A percentile compares a stretch with the other conserved stretches of the same genome.
These are phyloP conservation scores for Exophiala alcalophila DNA, from an alignment of 2,329 filamentous ascomycete species.

Conservation along the genomic window DNA sequence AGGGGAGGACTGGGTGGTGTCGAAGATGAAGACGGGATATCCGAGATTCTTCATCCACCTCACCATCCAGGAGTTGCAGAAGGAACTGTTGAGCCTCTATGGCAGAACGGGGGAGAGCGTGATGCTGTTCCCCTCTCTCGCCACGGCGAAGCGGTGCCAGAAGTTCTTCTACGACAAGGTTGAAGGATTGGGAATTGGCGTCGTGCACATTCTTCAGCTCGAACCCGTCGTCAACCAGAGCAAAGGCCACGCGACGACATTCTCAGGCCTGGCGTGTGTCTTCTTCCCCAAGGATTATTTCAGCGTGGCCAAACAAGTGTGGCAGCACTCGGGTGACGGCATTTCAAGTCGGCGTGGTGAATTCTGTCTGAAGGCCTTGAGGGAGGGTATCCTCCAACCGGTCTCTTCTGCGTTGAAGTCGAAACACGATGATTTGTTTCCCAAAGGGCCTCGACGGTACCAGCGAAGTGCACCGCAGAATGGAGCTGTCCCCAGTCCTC, in stretches of 20 bases:
- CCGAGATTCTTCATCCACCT: slow-evolving; percentile 93
- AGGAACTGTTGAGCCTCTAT: slow-evolving; percentile 63
- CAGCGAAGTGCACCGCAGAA: slow-evolving; percentile 61
- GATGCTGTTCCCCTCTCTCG: slow-evolving; percentile 76
- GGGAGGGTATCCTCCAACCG: slow-evolving; percentile 60
- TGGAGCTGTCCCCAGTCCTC: slow-evolving; percentile 37
- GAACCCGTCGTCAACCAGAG: slow-evolving; percentile 58
- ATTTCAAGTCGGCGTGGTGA: slow-evolving; percentile 87
- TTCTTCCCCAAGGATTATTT: slow-evolving; percentile 67
- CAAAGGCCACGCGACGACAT: slow-evolving; percentile 45
- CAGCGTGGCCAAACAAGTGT: slow-evolving; percentile 82
- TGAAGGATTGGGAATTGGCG: slow-evolving; percentile 49
- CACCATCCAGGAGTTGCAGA: slow-evolving; percentile 70
- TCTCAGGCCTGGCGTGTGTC: slow-evolving; percentile 65
- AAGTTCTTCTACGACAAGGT: slow-evolving; percentile 67
- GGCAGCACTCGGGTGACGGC: slow-evolving; percentile 94
- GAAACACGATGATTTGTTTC: slow-evolving; percentile 35
- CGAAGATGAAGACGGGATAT: slow-evolving; percentile 84
- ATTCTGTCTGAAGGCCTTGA: slow-evolving; percentile 75
- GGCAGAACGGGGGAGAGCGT: slow-evolving; percentile 57
- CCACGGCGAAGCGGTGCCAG: slow-evolving; percentile 68
- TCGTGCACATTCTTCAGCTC: slow-evolving; percentile 60
- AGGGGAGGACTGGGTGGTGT: slow-evolving; percentile 80
- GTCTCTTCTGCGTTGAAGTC: slow-evolving; percentile 28
- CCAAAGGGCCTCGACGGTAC: slow-evolving; percentile 77